A percentile compares a stretch with the other conserved stretches of the same genome.
Conservation (phyloP, 108 stramenopile species). For the Skeletonema potamos region DNA sequence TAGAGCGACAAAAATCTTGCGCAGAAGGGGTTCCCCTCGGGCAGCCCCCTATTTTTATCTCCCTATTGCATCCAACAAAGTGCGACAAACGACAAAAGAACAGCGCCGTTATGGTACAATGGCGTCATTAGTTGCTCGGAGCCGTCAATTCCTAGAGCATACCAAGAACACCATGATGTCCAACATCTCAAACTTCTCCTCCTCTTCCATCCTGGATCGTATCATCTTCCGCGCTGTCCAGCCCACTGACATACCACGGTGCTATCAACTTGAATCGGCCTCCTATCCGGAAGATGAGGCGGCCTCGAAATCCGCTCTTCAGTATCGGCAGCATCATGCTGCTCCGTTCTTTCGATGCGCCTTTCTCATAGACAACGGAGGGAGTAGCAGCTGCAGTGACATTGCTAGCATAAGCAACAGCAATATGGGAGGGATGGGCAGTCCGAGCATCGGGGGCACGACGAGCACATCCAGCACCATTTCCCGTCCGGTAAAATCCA, state of each 20-base stretch:
- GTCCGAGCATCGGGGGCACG: neutral
- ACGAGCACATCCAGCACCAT: conserved; percentile 17
- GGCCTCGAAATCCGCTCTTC: conserved; percentile 76
- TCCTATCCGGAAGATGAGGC: conserved; percentile 83
- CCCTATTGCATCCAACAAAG: too few relatives aligned
- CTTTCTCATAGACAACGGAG: conserved; percentile 37
- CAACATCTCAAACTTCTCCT: neutral
- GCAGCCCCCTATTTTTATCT: too few relatives aligned
- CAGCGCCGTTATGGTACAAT: neutral
- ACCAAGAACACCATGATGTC: neutral
- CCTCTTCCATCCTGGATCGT: conserved; percentile 14
- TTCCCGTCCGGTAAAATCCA: conserved; percentile 19
- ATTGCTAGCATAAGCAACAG: neutral
- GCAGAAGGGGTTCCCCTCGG: too few relatives aligned
- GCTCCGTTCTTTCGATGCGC: conserved; percentile 84
- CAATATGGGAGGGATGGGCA: conserved; percentile 1
- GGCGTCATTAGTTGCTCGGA: neutral
- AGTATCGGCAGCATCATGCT: conserved; percentile 88
- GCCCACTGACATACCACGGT: conserved; percentile 74
- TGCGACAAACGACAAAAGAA: too few relatives aligned
- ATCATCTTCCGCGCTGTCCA: conserved; percentile 56
- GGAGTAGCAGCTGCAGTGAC: neutral
- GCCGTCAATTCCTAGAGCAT: neutral
- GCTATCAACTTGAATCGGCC: conserved; percentile 58
- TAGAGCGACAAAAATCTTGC: too few relatives aligned